Evolutionary conservation across 1,284 basidiomycete genomes (phyloP), one percentile per base, ranked within the genome.

Genomic region (Pseudozyma sp.): DNA sequence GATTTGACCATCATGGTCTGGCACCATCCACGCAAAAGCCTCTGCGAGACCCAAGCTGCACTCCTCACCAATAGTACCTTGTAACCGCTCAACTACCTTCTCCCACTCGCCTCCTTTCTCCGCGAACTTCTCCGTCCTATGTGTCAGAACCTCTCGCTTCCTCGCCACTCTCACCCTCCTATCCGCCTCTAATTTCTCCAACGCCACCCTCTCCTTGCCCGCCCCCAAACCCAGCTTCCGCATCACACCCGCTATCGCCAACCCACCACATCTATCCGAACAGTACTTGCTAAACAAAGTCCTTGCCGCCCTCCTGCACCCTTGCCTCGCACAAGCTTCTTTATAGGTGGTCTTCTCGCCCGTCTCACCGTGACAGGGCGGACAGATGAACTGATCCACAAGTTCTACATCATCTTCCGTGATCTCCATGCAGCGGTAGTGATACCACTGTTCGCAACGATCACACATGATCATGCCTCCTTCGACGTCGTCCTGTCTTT

Each of bases 381-480:
- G 73, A 31, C 81, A 83, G 51, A 83, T 69, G 48, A 80, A 83
- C 36, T 56, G 59, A 44, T 83, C 81, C 11, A 83, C 70, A 10
- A 80, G 62, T 21, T 74, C 73, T 12, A 65, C 66, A 25, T 77
- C 62, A 21, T 75, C 70, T 19, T 81, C 78, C 0, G 45, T 63
- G 21, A 83, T 76, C 13, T 45, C 47, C 45, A 83, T 62, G 58
- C 81, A 83, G 5, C 60, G 40, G 35, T 77, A 73, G 64, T 83
- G 81, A 45, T 73, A 81, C 81, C 81, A 83, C 52, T 76, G 73
- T 44, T 83, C 78, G 55, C 81, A 83, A 12, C 61, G 56, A 44
- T 83, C 81, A 53, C 81, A 83, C 52, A 74, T 76, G 54, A 83
- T 77, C 81, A 83, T 83, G 21, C 78, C 72, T n/a, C 77, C 74